Evolutionary conservation across 1,284 basidiomycete genomes (phyloP), one percentile per base, ranked within the genome.

Genomic region (Cutaneotrichosporon sp.): DNA sequence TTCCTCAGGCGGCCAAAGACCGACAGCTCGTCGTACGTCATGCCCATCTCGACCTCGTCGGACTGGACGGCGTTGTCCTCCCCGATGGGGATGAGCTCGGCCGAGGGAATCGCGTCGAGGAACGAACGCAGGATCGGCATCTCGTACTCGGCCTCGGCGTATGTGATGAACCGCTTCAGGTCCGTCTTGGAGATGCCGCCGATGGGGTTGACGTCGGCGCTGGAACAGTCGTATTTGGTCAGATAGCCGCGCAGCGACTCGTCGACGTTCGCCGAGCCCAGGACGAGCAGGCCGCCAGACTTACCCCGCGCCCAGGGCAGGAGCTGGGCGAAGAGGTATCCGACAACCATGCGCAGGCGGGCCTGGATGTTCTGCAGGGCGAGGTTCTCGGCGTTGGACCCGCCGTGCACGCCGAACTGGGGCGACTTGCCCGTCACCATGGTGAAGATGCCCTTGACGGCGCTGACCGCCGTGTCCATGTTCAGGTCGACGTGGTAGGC

Each of bases 351-450:
- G 14, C 94, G 80, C 49, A 97, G 74, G 37, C 94, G 80, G 17
- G 94, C 96, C 84, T 89, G 94, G 45, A 98, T 97, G 69, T 99
- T 98, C 71, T 99, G 96, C 72, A 98, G 76, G 4, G 96, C 96
- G 25, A 98, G 77, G 69, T 98, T 99, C 78, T 97, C 94, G 11
- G 88, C 88, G 29, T 78, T 75, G 1, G 83, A 80, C 0, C 94
- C 96, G 5, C 96, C 96, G 61, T 97, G 90, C 1, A 84, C 86
- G 51, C 85, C 83, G 78, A 93, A 98, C 51, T 81, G 83, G 1
- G 96, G 96, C 50, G 81, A 85, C 51, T 80, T 76, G 2, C 87
- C 86, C 0, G 93, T 97, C 6, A 97, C 87, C 55, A 88, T 79
- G 1, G 79, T 77, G 71, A 99, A 98, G 26, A 99, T 78, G 49